Evolutionary conservation across 495 filamentous ascomycete species (phyloP), one percentile per base, ranked within the genome.

Genomic region (Amniculicola lignicola): DNA sequence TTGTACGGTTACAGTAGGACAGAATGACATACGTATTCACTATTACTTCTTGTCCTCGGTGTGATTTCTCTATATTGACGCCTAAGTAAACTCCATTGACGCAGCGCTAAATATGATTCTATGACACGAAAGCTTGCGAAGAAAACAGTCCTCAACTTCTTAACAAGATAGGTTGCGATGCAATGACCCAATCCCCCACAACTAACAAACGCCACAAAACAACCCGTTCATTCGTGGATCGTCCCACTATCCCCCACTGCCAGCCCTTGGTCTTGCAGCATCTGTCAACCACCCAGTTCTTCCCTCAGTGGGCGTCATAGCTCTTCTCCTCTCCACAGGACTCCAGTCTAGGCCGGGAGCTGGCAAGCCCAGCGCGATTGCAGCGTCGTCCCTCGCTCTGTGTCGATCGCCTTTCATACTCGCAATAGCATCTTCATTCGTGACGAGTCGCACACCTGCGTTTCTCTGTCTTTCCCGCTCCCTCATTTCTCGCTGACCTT

Each of bases 361-460:
- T 35, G 54, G 48, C 31, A 63, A n/a, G 35, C 57, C 42, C n/a
- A 44, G 49, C 41, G 61, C 45, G 15, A 45, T 50, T 15, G 54
- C 55, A n/a, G n/a, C n/a, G 51, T 62, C 61, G 41, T 64, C 50
- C 25, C 57, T 53, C 33, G 56, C 60, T 21, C 62, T 43, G 12
- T 49, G 33, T 51, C 48, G 53, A 42, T 29, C 56, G 1, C 36
- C 59, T 51, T 18, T 52, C 54, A 19, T 60, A 47, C 31, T 59
- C 39, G 29, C 53, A 27, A 40, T 57, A 9, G 46, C 58, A 10
- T 70, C 66, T 27, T 67, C 59, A 60, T 46, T 49, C 24, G 65
- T 66, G 43, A 71, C 67, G 31, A 71, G 29, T 42, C 69, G 59
- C 44, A 71, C 64, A 2, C 64, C 70, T 0, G 54, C 69, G n/a